Evolutionary conservation across 2,329 filamentous ascomycete genomes (phyloP).

Genomic region (Aspergillus viridinutans): DNA sequence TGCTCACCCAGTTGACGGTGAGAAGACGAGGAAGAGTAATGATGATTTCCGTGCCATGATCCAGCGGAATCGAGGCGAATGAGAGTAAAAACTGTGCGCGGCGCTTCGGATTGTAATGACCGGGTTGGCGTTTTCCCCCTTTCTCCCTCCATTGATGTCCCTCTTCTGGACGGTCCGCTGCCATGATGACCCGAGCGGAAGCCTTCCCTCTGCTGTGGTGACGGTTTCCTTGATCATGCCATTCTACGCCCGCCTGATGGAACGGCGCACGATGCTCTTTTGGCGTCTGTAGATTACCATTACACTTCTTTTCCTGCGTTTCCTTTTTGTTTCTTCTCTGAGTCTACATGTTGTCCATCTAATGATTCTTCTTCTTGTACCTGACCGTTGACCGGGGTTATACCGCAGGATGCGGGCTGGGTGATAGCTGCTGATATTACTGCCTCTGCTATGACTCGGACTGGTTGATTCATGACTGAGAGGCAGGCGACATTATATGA

Average conservation of each 20-base stretch:
- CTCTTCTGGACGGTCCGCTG: conserved; percentile 7
- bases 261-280: too few relatives aligned
- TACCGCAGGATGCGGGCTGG: neutral
- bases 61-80: conserved; percentile 34
- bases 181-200: conserved; percentile 1
- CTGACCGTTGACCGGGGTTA: neutral
- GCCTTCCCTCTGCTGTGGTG: too few relatives aligned
- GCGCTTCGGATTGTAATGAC: conserved; percentile 24
- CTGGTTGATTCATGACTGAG: neutral
- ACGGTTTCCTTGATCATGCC: too few relatives aligned
- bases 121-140: conserved; percentile 23
- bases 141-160: conserved; percentile 8
- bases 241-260: too few relatives aligned
- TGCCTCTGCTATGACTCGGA: neutral
- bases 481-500: neutral
- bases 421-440: neutral
- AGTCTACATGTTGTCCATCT: neutral
- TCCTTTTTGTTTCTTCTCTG: neutral
- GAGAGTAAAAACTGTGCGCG: conserved; percentile 11
- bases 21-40: conserved; percentile 49
- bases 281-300: neutral
- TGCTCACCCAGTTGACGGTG: conserved; percentile 11
- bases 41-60: conserved; percentile 56
- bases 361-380: neutral
- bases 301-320: neutral